These are phyloP conservation scores for Agapanthus africanus DNA, from an alignment of 106 monocot species.

Conservation along the genomic window DNA sequence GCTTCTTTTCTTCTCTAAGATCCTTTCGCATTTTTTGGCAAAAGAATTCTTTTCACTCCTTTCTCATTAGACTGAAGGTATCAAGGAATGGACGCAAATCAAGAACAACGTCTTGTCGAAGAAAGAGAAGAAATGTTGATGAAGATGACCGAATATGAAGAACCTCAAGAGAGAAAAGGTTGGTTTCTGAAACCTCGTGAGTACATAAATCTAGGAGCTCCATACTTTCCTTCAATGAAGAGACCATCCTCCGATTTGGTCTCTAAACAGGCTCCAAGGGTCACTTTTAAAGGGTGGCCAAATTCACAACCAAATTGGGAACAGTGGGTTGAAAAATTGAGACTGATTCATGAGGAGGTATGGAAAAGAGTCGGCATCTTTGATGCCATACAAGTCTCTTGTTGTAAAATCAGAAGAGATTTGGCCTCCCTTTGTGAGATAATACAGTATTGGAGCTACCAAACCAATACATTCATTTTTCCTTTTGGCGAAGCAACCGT, in stretches of 20 bases:
- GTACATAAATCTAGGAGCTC: neutral
- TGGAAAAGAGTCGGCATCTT: conserved; percentile 56
- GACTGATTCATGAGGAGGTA: conserved; percentile 17
- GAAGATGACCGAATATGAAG: neutral
- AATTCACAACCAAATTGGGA: neutral
- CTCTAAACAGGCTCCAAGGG: neutral
- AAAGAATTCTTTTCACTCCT: too few species aligned
- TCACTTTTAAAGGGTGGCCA: neutral
- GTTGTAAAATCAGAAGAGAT: conserved; percentile 32
- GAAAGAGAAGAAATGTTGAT: neutral
- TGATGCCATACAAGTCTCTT: conserved; percentile 48
- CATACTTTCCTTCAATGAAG: neutral
- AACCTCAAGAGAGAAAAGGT: neutral
- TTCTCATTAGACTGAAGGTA: neutral
- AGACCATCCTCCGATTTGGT: neutral
- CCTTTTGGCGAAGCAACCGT: conserved; percentile 66
- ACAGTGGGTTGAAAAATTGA: conserved; percentile 55
- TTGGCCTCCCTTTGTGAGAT: conserved; percentile 25
- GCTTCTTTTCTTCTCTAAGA: too few species aligned
- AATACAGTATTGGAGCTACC: conserved; percentile 37
- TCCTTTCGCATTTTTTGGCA: too few species aligned
- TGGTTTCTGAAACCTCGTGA: neutral
- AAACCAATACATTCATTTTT: conserved; percentile 60
- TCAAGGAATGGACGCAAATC: neutral
- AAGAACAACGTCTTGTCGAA: neutral